Percentiles rank a stretch among this genome's conserved stretches.
Conservation (phyloP, 176 grass and related monocot species). For the Alopecurus myosuroides region DNA sequence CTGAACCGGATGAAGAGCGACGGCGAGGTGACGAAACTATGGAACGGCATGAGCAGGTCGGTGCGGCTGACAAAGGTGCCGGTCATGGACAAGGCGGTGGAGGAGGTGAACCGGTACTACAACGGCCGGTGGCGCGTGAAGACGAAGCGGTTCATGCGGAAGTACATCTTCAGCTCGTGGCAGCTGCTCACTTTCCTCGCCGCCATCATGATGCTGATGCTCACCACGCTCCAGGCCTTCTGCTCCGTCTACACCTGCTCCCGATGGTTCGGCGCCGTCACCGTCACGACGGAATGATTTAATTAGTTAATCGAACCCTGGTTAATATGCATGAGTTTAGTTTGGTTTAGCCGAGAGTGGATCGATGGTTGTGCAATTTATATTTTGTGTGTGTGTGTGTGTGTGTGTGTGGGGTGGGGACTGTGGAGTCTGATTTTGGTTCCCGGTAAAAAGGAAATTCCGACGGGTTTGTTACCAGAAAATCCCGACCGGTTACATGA, state of each 20-base stretch:
- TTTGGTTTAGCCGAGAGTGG: no score
- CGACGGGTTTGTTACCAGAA: no score
- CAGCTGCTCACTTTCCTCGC: conserved; percentile 83
- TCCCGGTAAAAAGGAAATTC: no score
- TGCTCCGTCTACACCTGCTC: conserved; percentile 89
- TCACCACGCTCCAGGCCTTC: conserved; percentile 78
- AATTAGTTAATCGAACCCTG: neutral
- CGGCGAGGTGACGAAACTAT: conserved; percentile 49
- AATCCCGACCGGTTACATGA: no score
- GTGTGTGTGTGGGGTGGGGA: no score
- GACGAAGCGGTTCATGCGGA: conserved; percentile 66
- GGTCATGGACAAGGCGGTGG: conserved; percentile 51
- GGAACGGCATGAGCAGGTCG: conserved; percentile 77
- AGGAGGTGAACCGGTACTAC: conserved; percentile 75
- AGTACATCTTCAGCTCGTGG: conserved; percentile 88
- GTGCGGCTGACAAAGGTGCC: conserved; percentile 67
- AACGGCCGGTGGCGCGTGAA: conserved; percentile 69
- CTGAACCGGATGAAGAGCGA: conserved; percentile 90
- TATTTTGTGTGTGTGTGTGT: no score
- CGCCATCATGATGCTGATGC: conserved; percentile 64
- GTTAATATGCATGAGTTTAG: no score
- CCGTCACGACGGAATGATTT: neutral
- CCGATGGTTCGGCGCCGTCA: conserved; percentile 63
- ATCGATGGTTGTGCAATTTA: no score
- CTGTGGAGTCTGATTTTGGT: no score